Conservation (phyloP, 2,329 filamentous ascomycete species). For the Falciphora oryzae region DNA sequence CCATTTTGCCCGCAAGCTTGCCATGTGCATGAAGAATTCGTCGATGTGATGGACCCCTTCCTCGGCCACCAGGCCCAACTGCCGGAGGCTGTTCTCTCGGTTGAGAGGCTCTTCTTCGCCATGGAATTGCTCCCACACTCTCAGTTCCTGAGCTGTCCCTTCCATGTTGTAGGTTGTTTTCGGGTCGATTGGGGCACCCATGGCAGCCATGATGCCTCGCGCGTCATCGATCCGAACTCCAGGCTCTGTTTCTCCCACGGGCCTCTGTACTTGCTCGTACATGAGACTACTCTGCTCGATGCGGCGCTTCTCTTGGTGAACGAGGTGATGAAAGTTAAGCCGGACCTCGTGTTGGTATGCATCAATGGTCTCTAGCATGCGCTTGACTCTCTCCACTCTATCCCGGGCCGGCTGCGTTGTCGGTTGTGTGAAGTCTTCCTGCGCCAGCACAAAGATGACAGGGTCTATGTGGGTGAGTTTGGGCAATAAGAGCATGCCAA, state of each 20-base stretch:
- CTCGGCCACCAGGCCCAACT: slow-evolving; percentile 18
- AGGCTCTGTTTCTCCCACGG: slow-evolving; percentile 4
- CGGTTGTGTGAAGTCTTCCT: slow-evolving; percentile 23
- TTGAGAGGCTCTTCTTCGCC: slow-evolving; percentile 5
- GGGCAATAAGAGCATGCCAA: not conserved
- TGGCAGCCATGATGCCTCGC: slow-evolving; percentile 22
- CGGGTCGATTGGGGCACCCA: slow-evolving; percentile 19
- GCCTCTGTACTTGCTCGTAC: slow-evolving; percentile 7
- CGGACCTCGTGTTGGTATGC: slow-evolving; percentile 24
- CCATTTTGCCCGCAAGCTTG: slow-evolving; percentile 15
- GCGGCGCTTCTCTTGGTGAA: slow-evolving; percentile 27
- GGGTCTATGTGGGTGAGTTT: slow-evolving; percentile 22
- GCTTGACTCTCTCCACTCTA: slow-evolving; percentile 23
- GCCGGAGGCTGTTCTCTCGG: slow-evolving; percentile 13
- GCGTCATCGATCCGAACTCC: slow-evolving; percentile 18
- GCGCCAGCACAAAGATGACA: slow-evolving; percentile 27
- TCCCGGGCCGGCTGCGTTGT: slow-evolving; percentile 20
- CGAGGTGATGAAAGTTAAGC: slow-evolving; percentile 27
- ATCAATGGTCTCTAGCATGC: slow-evolving; percentile 25
- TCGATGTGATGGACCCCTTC: slow-evolving; percentile 17
- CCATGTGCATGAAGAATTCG: slow-evolving; percentile 20
- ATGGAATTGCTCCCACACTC: slow-evolving; percentile 10
- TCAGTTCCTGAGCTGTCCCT: slow-evolving; percentile 12
- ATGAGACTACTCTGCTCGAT: slow-evolving; percentile 20
- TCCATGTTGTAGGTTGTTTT: slow-evolving; percentile 20